phyloP scores from a whole-genome alignment of 805 yeast species.

The Blastobotrys americana region DNA sequence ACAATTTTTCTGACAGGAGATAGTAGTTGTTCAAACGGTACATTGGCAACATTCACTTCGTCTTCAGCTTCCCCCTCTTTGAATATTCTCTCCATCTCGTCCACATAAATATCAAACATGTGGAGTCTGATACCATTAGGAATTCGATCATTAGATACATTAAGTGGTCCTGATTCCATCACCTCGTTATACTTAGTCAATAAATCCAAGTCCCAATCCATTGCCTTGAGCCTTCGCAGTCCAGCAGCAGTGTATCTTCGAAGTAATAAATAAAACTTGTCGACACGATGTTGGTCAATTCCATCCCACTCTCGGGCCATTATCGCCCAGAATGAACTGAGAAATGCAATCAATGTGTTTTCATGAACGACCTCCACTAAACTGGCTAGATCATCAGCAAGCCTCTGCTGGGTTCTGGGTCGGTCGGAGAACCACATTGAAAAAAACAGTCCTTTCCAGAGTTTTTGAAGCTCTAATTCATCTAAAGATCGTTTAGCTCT shows the following conservation, averaged over 20 bases:
- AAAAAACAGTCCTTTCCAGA: constrained; percentile 94
- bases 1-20: constrained; percentile 53
- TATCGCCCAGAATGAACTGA: constrained; percentile 73
- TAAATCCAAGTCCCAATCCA: constrained; percentile 47
- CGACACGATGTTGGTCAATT: constrained; percentile 77
- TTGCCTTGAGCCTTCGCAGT: constrained; percentile 46
- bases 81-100: constrained; percentile 68
- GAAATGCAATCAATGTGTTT: constrained; percentile 44
- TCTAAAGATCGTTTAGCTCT: constrained; percentile 35
- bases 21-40: constrained; percentile 51
- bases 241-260: constrained; percentile 67
- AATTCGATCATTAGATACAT: constrained; percentile 48
- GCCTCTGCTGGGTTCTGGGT: constrained; percentile 82
- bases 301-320: constrained; percentile 75
- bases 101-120: constrained; percentile 72
- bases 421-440: constrained; percentile 97
- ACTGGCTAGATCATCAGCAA: constrained; percentile 66
- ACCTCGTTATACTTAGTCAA: constrained; percentile 35
- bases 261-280: constrained; percentile 74
- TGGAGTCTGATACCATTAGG: constrained; percentile 80
- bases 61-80: constrained; percentile 39
- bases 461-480: constrained; percentile 59
- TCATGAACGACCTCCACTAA: constrained; percentile 33
- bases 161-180: constrained; percentile 36
- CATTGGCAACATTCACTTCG: constrained; percentile 30